Percentiles rank a stretch among this genome's conserved stretches.
phyloP scores from a whole-genome alignment of 139 green algal species.

The Tetradesmus lagerheimii region DNA sequence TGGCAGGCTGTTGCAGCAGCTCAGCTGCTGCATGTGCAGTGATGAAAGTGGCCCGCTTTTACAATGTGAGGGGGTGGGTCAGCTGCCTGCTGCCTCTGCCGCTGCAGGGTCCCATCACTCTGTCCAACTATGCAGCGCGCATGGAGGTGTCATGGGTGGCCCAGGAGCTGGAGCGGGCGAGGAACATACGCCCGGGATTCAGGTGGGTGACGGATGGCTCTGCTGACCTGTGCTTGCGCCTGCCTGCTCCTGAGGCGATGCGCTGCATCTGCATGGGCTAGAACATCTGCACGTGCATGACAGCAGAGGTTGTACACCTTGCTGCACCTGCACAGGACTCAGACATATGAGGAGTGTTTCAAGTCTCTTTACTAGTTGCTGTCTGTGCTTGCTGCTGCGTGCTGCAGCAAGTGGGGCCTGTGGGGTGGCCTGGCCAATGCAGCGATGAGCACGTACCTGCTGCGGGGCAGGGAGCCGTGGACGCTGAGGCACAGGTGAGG shows the following conservation, averaged over 20 bases:
- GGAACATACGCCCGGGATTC: slow-evolving; percentile 91
- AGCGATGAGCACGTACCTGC: slow-evolving; percentile 81
- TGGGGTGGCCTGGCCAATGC: slow-evolving; percentile 78
- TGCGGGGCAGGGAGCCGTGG: slow-evolving; percentile 87
- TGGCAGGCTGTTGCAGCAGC: too few species aligned
- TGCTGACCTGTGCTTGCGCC: too few species aligned
- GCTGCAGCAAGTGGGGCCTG: slow-evolving; percentile 60
- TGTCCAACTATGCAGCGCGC: slow-evolving; percentile 65
- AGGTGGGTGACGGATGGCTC: slow-evolving; percentile 25
- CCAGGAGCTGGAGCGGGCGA: slow-evolving; percentile 72
- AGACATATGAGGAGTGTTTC: too few species aligned
- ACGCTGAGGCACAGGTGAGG: slow-evolving; percentile 80
- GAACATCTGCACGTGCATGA: background rate
- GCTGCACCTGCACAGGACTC: too few species aligned
- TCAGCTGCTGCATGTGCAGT: too few species aligned
- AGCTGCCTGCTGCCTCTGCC: background rate
- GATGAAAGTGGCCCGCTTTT: too few species aligned
- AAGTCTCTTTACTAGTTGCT: background rate
- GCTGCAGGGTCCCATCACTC: slow-evolving; percentile 54
- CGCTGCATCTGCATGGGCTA: background rate
- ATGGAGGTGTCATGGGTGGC: slow-evolving; percentile 77
- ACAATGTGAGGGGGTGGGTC: background rate
- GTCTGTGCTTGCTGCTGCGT: background rate
- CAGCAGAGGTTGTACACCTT: too few species aligned
- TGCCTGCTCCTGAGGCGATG: too few species aligned